Base-by-base conservation (phyloP, 495 filamentous ascomycete species). In the Pyrenopolyporus hunteri region DNA sequence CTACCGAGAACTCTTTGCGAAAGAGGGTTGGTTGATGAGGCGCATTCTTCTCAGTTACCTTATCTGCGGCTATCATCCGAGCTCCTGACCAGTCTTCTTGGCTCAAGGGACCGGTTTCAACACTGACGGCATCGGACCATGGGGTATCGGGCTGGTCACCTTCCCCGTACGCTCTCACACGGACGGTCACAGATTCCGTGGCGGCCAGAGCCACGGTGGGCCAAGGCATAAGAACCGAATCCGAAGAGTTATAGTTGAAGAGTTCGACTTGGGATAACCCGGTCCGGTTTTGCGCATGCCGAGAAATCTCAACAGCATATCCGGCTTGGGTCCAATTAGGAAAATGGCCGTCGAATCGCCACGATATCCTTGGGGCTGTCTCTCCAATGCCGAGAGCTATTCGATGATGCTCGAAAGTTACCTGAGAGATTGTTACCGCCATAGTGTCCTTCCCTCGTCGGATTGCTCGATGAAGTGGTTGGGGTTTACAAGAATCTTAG, bases 171-270 rank as follows among this genome's bases (percentile, higher is more conserved):
- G 70, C 69, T 37, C 69, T 74, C 28, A 82, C 78, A 10, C 78
- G 71, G 4, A 82, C 67, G 3, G 43, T 62, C 8, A 65, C 77
- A 2, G 57, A 55, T 59, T 81, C 79, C 25, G 78, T 63, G 10
- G 80, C 79, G 3, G 63, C 37, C 6, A 83, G 65, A 2, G 76
- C 71, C 1, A 70, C 58, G 0, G 73, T 74, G 10, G 80, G 81
- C 81, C 81, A 83, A n/a, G 78, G 80, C 0, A 83, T 74, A 1
- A 82, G 74, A 9, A 79, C 64, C 0, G 81, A 83, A 1, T 73
- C 59, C 1, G 63, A 49, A 1, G 70, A 69, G 29, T 66, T 64
- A 37, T 61, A 53, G 8, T 69, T 51, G 23, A 65, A 73, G 32
- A 69, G 25, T 22, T 67, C 63, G 20, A 51, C 29, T 37, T 66